Base-by-base conservation (phyloP, 2,329 filamentous ascomycete genomes). In the Colletotrichum tanaceti region DNA sequence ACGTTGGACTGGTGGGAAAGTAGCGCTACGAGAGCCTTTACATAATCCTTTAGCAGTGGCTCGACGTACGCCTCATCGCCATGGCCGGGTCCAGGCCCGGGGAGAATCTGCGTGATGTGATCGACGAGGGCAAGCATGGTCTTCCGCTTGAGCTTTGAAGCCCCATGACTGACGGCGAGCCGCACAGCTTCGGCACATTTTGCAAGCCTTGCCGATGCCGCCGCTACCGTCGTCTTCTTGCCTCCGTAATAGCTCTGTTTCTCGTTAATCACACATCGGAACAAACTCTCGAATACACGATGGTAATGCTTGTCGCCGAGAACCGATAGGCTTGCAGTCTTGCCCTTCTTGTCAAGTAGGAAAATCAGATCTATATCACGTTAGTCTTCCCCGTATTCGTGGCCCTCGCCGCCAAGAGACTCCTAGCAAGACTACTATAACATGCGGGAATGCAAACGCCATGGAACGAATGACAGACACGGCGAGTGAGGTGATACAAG, bases 61-160 rank as follows among this genome's bases (percentile, higher is more conserved):
- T 89, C 85, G 71, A 93, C 89, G 62, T 91, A 87, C 2, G 83
- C 85, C 62, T 89, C 86, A 4, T 83, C 85, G 16, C 89, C 89
- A 63, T 43, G 43, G 2, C 24, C 55, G 22, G 43, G 13, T 9
- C 89, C 86, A 4, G 80, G 79, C 0, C 83, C 86, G 2, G 89
- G 87, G 4, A 97, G 83, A 20, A 89, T 89, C 72, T 97, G 90
- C 3, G 89, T 90, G 70, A 98, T 91, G 79, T 97, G 94, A 71
- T 93, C 90, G 71, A 97, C 84, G 18, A 98, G 82, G 6, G 91
- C 88, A 73, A 90, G 87, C n/a, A 95, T 84, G 0, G 94, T 95
- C 77, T 93, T 97, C 68, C 85, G 83, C 74, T 90, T 91, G 71
- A 98, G 79, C 69, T 87, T 90, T 22, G 84, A 80, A 39, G 90